Evolutionary conservation across 169 alveolate species (phyloP).

Genomic region (Plasmodium gaboni): DNA sequence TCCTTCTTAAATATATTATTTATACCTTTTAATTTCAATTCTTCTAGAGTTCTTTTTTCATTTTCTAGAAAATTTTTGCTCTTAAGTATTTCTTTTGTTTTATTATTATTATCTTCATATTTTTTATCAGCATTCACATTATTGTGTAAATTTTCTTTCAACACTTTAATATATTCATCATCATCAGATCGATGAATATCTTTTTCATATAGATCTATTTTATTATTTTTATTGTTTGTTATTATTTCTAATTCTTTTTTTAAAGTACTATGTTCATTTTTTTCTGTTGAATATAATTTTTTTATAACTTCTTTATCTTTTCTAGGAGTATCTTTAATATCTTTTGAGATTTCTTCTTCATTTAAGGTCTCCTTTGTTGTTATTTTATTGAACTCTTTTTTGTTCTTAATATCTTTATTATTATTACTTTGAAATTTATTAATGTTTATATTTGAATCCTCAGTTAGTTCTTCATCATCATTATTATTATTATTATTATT

Average conservation of each 20-base stretch:
- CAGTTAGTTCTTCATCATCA: background rate
- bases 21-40: conserved; percentile 17
- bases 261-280: background rate
- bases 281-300: background rate
- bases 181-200: conserved; percentile 5
- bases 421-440: conserved; percentile 2
- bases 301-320: conserved; percentile 1
- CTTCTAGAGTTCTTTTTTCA: conserved; percentile 58
- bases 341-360: background rate
- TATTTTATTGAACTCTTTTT: no score
- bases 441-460: background rate
- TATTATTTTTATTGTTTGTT: background rate
- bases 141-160: conserved; percentile 21
- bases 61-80: conserved; percentile 44
- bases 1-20: no score
- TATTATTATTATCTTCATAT: background rate
- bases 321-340: background rate
- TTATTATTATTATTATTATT: background rate
- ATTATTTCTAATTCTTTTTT: background rate
- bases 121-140: background rate
- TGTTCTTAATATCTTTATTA: background rate
- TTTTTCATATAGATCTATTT: background rate
- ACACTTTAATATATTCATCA: conserved; percentile 33
- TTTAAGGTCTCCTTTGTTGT: background rate
- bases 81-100: conserved; percentile 15